These are phyloP conservation scores for Aspergillus calidoustus DNA, from an alignment of 2,329 filamentous ascomycete species.

Conservation along the genomic window DNA sequence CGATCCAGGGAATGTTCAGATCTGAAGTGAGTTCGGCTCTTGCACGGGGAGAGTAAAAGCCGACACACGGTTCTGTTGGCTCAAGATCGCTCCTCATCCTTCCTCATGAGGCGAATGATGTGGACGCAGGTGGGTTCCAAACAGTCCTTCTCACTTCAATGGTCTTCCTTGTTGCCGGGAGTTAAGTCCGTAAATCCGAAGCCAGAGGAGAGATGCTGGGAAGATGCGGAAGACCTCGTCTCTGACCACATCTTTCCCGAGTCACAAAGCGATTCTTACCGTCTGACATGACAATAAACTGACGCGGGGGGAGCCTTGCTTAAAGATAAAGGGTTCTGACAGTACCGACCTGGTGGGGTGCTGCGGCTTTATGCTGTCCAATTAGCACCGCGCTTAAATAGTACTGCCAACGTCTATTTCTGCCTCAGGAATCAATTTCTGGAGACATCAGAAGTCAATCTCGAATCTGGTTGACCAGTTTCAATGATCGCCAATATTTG, in stretches of 20 bases:
- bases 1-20: too few species aligned
- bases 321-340: not conserved
- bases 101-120: not conserved
- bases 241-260: not conserved
- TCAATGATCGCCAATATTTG: constrained; percentile 15
- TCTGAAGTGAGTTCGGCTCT: constrained; percentile 7
- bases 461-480: not conserved
- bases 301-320: not conserved
- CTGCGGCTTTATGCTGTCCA: not conserved
- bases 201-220: not conserved
- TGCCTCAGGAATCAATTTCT: not conserved
- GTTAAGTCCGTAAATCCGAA: constrained; percentile 5
- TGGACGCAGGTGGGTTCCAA: not conserved
- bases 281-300: not conserved
- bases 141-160: not conserved
- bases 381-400: not conserved
- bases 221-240: not conserved
- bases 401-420: not conserved
- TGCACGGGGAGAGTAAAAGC: constrained; percentile 12
- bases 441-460: not conserved
- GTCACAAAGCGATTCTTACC: not conserved
- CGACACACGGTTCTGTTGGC: not conserved
- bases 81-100: constrained; percentile 2
- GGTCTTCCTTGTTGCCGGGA: not conserved
- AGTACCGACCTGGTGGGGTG: too few species aligned